These are phyloP conservation scores for Teratosphaeria epicoccoides DNA, from an alignment of 2,329 filamentous ascomycete species.

Conservation along the genomic window DNA sequence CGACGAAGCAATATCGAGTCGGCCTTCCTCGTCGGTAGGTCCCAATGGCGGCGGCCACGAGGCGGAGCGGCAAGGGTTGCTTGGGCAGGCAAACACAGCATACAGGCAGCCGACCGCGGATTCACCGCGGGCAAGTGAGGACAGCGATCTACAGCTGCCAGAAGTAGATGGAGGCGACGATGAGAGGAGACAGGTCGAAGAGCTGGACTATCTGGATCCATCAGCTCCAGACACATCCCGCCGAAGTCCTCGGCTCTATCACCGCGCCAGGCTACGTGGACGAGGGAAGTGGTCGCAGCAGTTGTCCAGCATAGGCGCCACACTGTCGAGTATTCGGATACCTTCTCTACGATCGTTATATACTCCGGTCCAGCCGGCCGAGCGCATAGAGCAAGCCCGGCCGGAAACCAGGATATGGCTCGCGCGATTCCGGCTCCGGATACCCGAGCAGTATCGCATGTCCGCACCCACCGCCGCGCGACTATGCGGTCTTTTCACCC, in stretches of 20 bases:
- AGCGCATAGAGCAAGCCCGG: constrained; percentile 2
- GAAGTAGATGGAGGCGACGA: constrained; percentile 43
- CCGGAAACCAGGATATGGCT: constrained; percentile 9
- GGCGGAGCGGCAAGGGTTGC: constrained; percentile 66
- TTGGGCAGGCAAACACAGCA: constrained; percentile 41
- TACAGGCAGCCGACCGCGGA: constrained; percentile 78
- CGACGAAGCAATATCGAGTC: constrained; percentile 63
- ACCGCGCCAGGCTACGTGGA: constrained; percentile 33
- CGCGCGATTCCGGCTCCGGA: constrained; percentile 21
- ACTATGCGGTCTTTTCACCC: constrained; percentile 61
- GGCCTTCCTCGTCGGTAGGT: constrained; percentile 39
- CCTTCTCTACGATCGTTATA: constrained; percentile 37
- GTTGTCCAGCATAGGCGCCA: constrained; percentile 45
- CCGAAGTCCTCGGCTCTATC: constrained; percentile 21
- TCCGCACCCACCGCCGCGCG: constrained; percentile 61
- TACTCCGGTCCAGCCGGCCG: constrained; percentile 15
- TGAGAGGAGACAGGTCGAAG: constrained; percentile 67
- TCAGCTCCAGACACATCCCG: constrained; percentile 12
- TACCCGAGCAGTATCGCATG: constrained; percentile 39
- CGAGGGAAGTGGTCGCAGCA: constrained; percentile 44
- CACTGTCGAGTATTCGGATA: constrained; percentile 47
- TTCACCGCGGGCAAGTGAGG: constrained; percentile 57
- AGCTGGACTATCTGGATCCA: constrained; percentile 72
- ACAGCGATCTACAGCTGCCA: constrained; percentile 39
- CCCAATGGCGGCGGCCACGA: constrained; percentile 52